Evolutionary conservation across 2,329 filamentous ascomycete species (phyloP).

Genomic region (Aphanocladium album): DNA sequence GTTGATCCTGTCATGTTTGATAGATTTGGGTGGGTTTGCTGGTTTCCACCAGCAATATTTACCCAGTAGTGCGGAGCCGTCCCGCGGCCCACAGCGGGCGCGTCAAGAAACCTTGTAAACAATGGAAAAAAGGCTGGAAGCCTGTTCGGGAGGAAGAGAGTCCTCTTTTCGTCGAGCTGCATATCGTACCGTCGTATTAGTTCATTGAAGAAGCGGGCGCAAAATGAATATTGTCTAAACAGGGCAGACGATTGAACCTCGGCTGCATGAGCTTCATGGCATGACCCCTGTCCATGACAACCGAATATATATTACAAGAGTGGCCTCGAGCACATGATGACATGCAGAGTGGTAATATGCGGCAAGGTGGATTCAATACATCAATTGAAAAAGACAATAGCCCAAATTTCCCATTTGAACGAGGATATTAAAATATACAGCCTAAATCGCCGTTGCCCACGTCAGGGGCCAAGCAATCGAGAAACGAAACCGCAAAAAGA

Average conservation of each 20-base stretch:
- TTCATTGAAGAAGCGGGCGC: not conserved
- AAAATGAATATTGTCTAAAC: not conserved
- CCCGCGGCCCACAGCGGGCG: conserved; percentile 1
- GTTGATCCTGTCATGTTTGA: not conserved
- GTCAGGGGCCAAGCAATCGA: not conserved
- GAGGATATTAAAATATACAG: conserved; percentile 4
- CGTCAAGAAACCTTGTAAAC: not conserved
- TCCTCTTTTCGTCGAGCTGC: not conserved
- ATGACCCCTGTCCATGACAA: not conserved
- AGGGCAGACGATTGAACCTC: not conserved
- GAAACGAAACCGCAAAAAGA: not conserved
- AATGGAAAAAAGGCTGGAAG: not conserved
- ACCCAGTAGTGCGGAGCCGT: not conserved
- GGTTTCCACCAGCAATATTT: not conserved
- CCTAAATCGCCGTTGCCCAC: not conserved
- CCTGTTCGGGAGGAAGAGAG: not conserved
- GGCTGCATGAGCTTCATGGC: not conserved
- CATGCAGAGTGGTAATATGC: not conserved
- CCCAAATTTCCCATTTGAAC: not conserved
- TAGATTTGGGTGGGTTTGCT: no score
- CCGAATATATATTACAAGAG: not conserved
- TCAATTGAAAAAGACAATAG: not conserved
- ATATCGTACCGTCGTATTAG: not conserved
- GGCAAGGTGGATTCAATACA: not conserved
- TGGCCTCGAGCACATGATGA: not conserved